These are phyloP conservation scores for Canariomyces notabilis DNA, from an alignment of 2,329 filamentous ascomycete species.

Conservation along the genomic window DNA sequence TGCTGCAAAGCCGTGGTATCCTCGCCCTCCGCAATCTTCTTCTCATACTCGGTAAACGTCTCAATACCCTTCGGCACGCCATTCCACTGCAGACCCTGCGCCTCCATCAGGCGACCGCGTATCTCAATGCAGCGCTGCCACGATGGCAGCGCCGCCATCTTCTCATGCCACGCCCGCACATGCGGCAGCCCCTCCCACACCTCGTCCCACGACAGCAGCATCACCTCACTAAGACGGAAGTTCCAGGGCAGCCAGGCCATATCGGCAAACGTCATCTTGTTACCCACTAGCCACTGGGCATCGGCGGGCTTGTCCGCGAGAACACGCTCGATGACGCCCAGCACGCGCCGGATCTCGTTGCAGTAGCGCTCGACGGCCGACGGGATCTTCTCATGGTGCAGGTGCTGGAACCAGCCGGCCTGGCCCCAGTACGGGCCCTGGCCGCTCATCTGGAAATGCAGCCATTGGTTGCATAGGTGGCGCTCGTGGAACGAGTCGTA, in stretches of 20 bases:
- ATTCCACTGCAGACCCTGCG: constrained; percentile 33
- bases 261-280: constrained; percentile 23
- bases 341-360: constrained; percentile 22
- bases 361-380: constrained; percentile 21
- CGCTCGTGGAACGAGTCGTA: constrained; percentile 20
- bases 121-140: constrained; percentile 33
- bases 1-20: not conserved
- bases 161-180: constrained; percentile 33
- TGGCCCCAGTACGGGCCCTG: constrained; percentile 44
- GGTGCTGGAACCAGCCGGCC: constrained; percentile 32
- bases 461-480: constrained; percentile 28
- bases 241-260: constrained; percentile 24
- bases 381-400: constrained; percentile 25
- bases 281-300: constrained; percentile 21
- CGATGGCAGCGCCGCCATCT: constrained; percentile 29
- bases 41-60: constrained; percentile 27
- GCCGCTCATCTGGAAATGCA: constrained; percentile 40
- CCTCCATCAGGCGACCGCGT: constrained; percentile 32
- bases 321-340: constrained; percentile 18
- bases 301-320: constrained; percentile 12
- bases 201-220: constrained; percentile 24
- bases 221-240: constrained; percentile 20
- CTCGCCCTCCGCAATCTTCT: constrained; percentile 20
- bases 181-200: constrained; percentile 25
- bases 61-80: constrained; percentile 34